These are phyloP conservation scores for Dispira parvispora DNA, from an alignment of 192 early-diverging fungal genomes.

Conservation along the genomic window DNA sequence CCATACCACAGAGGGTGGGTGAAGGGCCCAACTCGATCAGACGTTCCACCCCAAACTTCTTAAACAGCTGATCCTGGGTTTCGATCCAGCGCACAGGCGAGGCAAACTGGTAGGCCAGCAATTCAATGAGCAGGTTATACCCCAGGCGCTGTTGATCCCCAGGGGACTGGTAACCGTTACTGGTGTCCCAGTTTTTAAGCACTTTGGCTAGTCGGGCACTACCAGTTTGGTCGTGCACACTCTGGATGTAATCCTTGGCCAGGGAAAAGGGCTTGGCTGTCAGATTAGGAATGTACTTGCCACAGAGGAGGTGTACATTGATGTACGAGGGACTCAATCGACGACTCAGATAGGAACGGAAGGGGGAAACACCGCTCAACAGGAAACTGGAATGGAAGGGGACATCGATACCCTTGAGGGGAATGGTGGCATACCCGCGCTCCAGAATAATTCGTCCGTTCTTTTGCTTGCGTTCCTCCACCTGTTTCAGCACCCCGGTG, in stretches of 20 bases:
- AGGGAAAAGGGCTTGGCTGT: slow-evolving; percentile 78
- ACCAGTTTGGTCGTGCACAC: slow-evolving; percentile 50
- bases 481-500: slow-evolving; percentile 44
- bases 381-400: slow-evolving; percentile 96
- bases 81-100: slow-evolving; percentile 89
- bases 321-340: slow-evolving; percentile 71
- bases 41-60: slow-evolving; percentile 63
- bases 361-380: slow-evolving; percentile 77
- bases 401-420: slow-evolving; percentile 82
- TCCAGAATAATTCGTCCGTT: slow-evolving; percentile 52
- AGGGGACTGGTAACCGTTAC: slow-evolving; percentile 39
- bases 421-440: slow-evolving; percentile 82
- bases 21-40: slow-evolving; percentile 81
- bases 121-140: slow-evolving; percentile 70
- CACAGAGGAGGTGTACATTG: slow-evolving; percentile 61
- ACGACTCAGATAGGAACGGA: slow-evolving; percentile 72
- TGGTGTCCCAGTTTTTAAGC: slow-evolving; percentile 64
- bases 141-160: slow-evolving; percentile 72
- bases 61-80: slow-evolving; percentile 75
- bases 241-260: slow-evolving; percentile 54
- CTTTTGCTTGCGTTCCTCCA: slow-evolving; percentile 34
- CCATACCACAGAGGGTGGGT: slow-evolving; percentile 87
- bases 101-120: slow-evolving; percentile 87
- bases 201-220: slow-evolving; percentile 59
- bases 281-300: slow-evolving; percentile 90